A percentile compares a stretch with the other conserved stretches of the same genome.
phyloP scores from a whole-genome alignment of 73 alveolate genomes.

The Durusdinium trenchii region DNA sequence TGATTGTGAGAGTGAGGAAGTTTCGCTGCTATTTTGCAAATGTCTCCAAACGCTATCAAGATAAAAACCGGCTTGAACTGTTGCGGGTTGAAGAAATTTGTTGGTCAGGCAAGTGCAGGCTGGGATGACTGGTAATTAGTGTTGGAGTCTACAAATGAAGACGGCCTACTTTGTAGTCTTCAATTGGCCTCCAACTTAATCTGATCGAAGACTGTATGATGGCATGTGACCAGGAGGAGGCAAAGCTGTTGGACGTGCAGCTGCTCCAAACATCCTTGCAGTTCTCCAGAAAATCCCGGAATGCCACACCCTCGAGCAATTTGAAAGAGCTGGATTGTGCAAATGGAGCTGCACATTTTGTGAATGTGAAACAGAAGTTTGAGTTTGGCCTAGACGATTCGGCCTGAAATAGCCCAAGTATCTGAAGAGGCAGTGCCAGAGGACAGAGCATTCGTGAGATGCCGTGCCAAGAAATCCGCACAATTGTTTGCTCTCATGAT shows the following conservation, averaged over 20 bases:
- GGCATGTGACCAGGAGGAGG: no score
- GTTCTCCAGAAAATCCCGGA: conserved; percentile 15
- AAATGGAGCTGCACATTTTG: not conserved
- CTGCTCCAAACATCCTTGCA: conserved; percentile 83
- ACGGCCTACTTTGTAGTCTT: no score
- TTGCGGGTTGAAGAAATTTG: no score
- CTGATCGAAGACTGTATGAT: no score
- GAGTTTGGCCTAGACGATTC: conserved; percentile 6
- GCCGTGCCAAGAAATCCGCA: not conserved
- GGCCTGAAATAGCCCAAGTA: not conserved
- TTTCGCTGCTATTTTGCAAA: not conserved
- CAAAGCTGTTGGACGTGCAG: conserved; percentile 86
- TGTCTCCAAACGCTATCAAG: no score
- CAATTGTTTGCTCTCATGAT: not conserved
- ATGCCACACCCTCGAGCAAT: not conserved
- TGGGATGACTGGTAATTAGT: no score
- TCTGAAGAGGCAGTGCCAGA: not conserved
- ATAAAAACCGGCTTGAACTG: no score
- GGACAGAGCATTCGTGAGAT: not conserved
- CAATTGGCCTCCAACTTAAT: no score
- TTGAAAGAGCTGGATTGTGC: not conserved
- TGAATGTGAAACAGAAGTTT: not conserved
- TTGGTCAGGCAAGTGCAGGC: no score
- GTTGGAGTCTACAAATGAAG: no score
- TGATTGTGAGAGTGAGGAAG: conserved; percentile 26